Conservation (phyloP, 2,329 filamentous ascomycete genomes). For the Aspergillus transmontanensis region DNA sequence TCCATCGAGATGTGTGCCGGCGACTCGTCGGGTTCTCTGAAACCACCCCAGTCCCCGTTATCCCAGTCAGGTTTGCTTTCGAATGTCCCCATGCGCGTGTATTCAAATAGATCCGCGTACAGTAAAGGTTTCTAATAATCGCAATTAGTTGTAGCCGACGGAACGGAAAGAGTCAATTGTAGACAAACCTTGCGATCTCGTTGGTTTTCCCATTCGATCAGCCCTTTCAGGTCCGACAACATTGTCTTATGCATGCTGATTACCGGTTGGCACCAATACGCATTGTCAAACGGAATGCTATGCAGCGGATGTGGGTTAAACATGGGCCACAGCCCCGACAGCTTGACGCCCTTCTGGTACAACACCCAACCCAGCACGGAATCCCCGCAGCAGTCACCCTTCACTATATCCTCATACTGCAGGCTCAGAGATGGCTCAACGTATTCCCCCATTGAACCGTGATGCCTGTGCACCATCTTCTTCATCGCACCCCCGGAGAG, state of each 20-base stretch:
- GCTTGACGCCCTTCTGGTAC: slow-evolving; percentile 46
- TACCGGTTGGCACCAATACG: slow-evolving; percentile 56
- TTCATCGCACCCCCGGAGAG: slow-evolving; percentile 51
- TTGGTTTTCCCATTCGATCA: slow-evolving; percentile 49
- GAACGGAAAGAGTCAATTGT: background rate
- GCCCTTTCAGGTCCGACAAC: slow-evolving; percentile 50
- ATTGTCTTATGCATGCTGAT: slow-evolving; percentile 54
- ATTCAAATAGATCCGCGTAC: slow-evolving; percentile 34
- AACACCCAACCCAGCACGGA: slow-evolving; percentile 54
- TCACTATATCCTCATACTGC: slow-evolving; percentile 46
- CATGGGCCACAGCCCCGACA: slow-evolving; percentile 54
- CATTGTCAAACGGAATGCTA: slow-evolving; percentile 49
- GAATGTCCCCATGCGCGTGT: slow-evolving; percentile 25
- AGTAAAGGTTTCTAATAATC: slow-evolving; percentile 21
- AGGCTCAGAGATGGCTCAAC: slow-evolving; percentile 42
- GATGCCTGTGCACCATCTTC: slow-evolving; percentile 34
- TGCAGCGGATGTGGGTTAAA: slow-evolving; percentile 55
- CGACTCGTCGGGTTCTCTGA: slow-evolving; percentile 28
- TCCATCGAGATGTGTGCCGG: slow-evolving; percentile 30
- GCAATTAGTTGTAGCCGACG: background rate
- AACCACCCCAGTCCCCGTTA: slow-evolving; percentile 39
- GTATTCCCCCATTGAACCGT: slow-evolving; percentile 37
- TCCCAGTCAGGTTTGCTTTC: slow-evolving; percentile 32
- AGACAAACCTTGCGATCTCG: slow-evolving; percentile 25
- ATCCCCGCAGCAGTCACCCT: slow-evolving; percentile 57